Conservation (phyloP, 2,329 filamentous ascomycete genomes). For the Ustilaginoidea virens region DNA sequence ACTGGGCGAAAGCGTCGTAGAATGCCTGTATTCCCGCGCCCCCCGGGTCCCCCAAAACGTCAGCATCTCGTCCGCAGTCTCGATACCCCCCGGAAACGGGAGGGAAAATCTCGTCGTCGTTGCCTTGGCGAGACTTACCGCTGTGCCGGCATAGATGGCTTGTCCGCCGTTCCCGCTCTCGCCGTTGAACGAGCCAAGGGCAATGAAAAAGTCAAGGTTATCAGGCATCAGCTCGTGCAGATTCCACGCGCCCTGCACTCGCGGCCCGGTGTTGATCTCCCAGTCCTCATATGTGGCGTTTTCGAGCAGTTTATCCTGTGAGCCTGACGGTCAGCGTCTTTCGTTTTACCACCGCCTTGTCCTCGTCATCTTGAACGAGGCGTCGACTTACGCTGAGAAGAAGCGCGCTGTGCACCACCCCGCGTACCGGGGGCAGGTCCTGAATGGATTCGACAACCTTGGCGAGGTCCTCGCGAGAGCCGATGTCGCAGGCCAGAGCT, state of each 20-base stretch:
- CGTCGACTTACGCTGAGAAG: slow-evolving; percentile 13
- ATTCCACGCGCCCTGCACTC: slow-evolving; percentile 25
- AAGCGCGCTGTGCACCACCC: slow-evolving; percentile 19
- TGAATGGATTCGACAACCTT: slow-evolving; percentile 2
- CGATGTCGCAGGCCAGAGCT: slow-evolving; percentile 24
- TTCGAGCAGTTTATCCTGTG: slow-evolving; percentile 15
- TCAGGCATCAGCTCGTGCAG: slow-evolving; percentile 16
- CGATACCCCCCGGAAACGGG: no score
- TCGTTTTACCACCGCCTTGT: not conserved
- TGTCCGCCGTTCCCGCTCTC: slow-evolving; percentile 34
- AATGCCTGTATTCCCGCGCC: slow-evolving; percentile 20
- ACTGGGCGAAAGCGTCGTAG: slow-evolving; percentile 22
- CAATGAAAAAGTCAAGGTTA: slow-evolving; percentile 24
- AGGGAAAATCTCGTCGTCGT: no score
- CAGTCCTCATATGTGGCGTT: slow-evolving; percentile 21
- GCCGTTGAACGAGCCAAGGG: slow-evolving; percentile 24
- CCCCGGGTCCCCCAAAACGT: no score
- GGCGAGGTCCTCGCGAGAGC: slow-evolving; percentile 10
- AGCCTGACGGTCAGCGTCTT: no score
- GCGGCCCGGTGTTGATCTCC: slow-evolving; percentile 15
- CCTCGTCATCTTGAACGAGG: not conserved
- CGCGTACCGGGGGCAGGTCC: slow-evolving; percentile 11
- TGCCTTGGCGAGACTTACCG: slow-evolving; percentile 2
- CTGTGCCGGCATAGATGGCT: slow-evolving; percentile 28
- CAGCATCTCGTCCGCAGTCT: no score